Evolutionary conservation across 345 rosid genomes (phyloP).

Genomic region (Brassica carinata): DNA sequence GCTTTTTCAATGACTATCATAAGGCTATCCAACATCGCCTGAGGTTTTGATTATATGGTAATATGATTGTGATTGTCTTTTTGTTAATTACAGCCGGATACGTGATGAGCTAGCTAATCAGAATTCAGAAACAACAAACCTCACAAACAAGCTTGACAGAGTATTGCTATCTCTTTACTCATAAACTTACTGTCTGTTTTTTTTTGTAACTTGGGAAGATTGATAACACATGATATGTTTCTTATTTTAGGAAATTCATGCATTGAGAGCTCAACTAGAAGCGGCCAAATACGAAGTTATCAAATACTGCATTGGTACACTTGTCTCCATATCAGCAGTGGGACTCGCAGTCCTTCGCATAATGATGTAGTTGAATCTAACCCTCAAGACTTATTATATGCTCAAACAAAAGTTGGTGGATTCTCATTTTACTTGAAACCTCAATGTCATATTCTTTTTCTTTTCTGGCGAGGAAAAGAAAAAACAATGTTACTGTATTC

Average conservation of each 20-base stretch:
- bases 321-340: conserved; percentile 80
- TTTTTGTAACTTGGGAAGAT: background rate
- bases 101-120: conserved; percentile 92
- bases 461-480: conserved; percentile 4
- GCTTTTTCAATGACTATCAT: background rate
- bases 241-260: conserved; percentile 74
- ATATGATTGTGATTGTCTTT: background rate
- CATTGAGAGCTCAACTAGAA: conserved; percentile 83
- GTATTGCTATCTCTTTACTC: conserved; percentile 40
- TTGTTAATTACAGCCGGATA: conserved; percentile 58
- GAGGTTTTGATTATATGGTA: background rate
- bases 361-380: conserved; percentile 52
- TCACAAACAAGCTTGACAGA: conserved; percentile 85
- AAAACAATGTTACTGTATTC: background rate
- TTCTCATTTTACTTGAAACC: conserved; percentile 1
- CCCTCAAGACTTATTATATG: background rate
- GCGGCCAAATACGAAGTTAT: conserved; percentile 86
- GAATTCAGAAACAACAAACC: conserved; percentile 86
- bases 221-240: background rate
- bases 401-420: background rate
- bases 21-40: background rate
- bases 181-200: background rate
- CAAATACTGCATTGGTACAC: conserved; percentile 94
- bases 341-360: conserved; percentile 81
- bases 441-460: conserved; percentile 31